A percentile compares a stretch with the other conserved stretches of the same genome.
Conservation (phyloP, 2,329 filamentous ascomycete species). For the Geosmithia putterillii region DNA sequence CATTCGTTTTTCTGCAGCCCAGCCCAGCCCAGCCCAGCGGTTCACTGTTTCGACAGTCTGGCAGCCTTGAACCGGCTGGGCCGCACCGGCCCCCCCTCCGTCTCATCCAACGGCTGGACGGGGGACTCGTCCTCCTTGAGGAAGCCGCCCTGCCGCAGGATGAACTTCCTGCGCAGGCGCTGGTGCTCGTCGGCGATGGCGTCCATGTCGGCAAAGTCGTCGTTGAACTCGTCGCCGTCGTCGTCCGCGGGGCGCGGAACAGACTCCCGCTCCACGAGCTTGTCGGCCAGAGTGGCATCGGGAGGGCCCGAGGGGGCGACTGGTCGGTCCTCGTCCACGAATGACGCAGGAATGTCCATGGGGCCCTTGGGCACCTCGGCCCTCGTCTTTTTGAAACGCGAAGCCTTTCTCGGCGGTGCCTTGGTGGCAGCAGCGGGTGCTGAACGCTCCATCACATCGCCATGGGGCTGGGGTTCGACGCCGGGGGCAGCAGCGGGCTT, state of each 20-base stretch:
- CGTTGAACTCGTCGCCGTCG: constrained; percentile 44
- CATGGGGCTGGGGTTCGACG: constrained; percentile 30
- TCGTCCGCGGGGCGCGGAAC: background rate
- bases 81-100: constrained; percentile 48
- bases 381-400: constrained; percentile 37
- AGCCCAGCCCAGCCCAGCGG: background rate
- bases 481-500: constrained; percentile 10
- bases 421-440: constrained; percentile 8
- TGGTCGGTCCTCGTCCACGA: constrained; percentile 23
- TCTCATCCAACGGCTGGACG: constrained; percentile 55
- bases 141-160: constrained; percentile 75
- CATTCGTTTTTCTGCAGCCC: background rate
- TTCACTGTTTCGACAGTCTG: constrained; percentile 41
- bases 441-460: constrained; percentile 36
- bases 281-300: constrained; percentile 45
- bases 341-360: constrained; percentile 26
- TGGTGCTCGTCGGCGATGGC: constrained; percentile 79
- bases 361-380: constrained; percentile 24
- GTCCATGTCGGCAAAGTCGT: constrained; percentile 56
- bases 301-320: constrained; percentile 34
- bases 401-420: constrained; percentile 22
- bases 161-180: constrained; percentile 67
- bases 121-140: constrained; percentile 56
- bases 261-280: constrained; percentile 42
- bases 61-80: constrained; percentile 67